Percentiles rank a stretch among this genome's conserved stretches.
phyloP scores from a whole-genome alignment of 202 grass and related monocot genomes.

The Zoysia matrella region DNA sequence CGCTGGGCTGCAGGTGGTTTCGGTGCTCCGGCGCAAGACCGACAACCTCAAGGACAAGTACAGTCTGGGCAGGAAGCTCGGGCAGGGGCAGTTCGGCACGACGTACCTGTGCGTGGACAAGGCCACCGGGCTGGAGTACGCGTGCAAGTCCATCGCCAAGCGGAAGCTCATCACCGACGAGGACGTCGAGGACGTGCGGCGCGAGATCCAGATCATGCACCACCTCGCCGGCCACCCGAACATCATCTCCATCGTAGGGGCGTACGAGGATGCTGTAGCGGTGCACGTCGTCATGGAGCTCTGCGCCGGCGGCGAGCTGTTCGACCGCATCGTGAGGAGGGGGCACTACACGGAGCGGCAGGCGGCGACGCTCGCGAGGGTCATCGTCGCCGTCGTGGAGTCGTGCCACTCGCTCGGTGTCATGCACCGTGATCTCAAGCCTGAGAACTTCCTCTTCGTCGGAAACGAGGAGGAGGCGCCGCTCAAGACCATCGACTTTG shows the following conservation, averaged over 20 bases:
- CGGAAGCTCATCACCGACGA: constrained; percentile 77
- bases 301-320: constrained; percentile 86
- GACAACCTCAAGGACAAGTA: constrained; percentile 86
- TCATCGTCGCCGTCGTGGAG: constrained; percentile 78
- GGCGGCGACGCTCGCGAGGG: constrained; percentile 59
- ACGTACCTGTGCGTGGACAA: constrained; percentile 86
- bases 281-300: constrained; percentile 93
- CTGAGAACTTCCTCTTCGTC: constrained; percentile 82
- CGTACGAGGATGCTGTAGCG: constrained; percentile 70
- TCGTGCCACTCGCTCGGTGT: constrained; percentile 87
- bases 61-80: constrained; percentile 76
- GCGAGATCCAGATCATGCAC: constrained; percentile 84
- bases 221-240: constrained; percentile 36
- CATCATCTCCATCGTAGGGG: constrained; percentile 70
- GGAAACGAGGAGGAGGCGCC: constrained; percentile 66
- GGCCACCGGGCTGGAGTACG: constrained; percentile 57
- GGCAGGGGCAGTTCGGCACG: constrained; percentile 84
- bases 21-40: constrained; percentile 77
- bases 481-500: constrained; percentile 92
- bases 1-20: constrained; percentile 69
- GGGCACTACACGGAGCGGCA: constrained; percentile 82
- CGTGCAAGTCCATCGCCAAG: constrained; percentile 92
- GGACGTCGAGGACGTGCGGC: constrained; percentile 83
- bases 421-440: constrained; percentile 89
- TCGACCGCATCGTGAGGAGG: constrained; percentile 65